A percentile compares a stretch with the other conserved stretches of the same genome.
phyloP scores from a whole-genome alignment of 768 basidiomycete species.

The Gyrodon lividus region DNA sequence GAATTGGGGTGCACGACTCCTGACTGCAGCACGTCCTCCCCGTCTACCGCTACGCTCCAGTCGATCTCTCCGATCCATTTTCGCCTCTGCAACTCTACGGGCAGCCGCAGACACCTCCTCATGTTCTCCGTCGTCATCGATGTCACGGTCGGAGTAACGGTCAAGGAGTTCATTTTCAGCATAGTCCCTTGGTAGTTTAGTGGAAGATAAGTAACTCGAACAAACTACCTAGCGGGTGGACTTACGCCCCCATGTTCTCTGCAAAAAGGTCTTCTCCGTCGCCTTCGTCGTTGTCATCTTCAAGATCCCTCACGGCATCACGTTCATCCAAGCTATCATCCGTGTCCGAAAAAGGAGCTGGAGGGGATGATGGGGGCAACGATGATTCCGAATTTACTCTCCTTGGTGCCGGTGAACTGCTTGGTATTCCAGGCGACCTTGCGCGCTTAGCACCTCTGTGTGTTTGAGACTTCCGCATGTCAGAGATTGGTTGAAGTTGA shows the following conservation, averaged over 20 bases:
- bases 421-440: slow-evolving; percentile 51
- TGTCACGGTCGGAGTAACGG: slow-evolving; percentile 79
- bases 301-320: slow-evolving; percentile 61
- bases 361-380: slow-evolving; percentile 84
- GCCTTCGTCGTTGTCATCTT: slow-evolving; percentile 74
- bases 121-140: slow-evolving; percentile 78
- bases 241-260: slow-evolving; percentile 72
- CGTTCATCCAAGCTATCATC: slow-evolving; percentile 77
- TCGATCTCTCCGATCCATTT: slow-evolving; percentile 88
- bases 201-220: slow-evolving; percentile 9
- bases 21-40: slow-evolving; percentile 71
- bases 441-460: slow-evolving; percentile 63
- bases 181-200: slow-evolving; percentile 64
- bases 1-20: slow-evolving; percentile 85
- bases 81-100: slow-evolving; percentile 79
- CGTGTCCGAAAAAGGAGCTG: slow-evolving; percentile 80
- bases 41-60: slow-evolving; percentile 62
- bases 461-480: slow-evolving; percentile 35
- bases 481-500: not conserved
- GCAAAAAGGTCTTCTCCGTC: slow-evolving; percentile 93
- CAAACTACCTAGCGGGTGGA: slow-evolving; percentile 9
- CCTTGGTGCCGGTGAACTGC: slow-evolving; percentile 46
- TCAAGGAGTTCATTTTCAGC: slow-evolving; percentile 80
- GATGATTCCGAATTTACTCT: slow-evolving; percentile 68
- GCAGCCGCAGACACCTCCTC: slow-evolving; percentile 66